Base-by-base conservation (phyloP, 805 yeast species). In the Saturnispora zaruensis region DNA sequence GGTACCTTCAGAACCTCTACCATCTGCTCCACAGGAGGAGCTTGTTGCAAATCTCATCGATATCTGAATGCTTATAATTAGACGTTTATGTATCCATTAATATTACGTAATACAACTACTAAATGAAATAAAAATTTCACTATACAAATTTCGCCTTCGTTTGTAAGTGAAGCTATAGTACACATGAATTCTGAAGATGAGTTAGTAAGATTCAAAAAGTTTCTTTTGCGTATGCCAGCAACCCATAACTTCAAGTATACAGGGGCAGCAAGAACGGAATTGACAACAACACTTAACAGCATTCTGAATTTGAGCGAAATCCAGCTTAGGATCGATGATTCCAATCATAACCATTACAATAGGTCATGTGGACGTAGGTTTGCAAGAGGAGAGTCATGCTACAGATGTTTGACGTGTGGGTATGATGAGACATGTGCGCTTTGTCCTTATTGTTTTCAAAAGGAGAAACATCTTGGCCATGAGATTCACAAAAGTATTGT, bases 361-460 rank as follows among this genome's bases (percentile, higher is more conserved):
- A 70, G 86, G 63, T 83, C 91, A 0, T 87, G 96, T 63, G 84
- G 87, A 2, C 70, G 82, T 20, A 79, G 81, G 46, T 83, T 87
- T 58, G 71, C 77, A 43, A 76, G 80, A 45, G 95, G 96, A 5
- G 95, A 87, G 60, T 89, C 93, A 0, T 82, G 87, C 3, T 84
- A 84, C 61, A 71, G 89, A 40, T 87, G 96, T 61, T 58, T 80
- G 32, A 76, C 90, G 32, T 73, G 95, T 66, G 90, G 87, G 0
- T 75, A 75, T 46, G 95, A 87, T 60, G 95, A 86, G 42, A 81
- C 91, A 0, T 84, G 95, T 64, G 95, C 90, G 0, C 66, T 90
- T 8, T 90, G 98, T 63, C 74, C 81, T 9, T 69, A 75, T 51
- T 90, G 98, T 62, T 90, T 72, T 66, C 78, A 81, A 45, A 78